Percentiles rank a stretch among this genome's conserved stretches.
phyloP scores from a whole-genome alignment of 2,329 filamentous ascomycete species.

The Akanthomyces uredinophilus region DNA sequence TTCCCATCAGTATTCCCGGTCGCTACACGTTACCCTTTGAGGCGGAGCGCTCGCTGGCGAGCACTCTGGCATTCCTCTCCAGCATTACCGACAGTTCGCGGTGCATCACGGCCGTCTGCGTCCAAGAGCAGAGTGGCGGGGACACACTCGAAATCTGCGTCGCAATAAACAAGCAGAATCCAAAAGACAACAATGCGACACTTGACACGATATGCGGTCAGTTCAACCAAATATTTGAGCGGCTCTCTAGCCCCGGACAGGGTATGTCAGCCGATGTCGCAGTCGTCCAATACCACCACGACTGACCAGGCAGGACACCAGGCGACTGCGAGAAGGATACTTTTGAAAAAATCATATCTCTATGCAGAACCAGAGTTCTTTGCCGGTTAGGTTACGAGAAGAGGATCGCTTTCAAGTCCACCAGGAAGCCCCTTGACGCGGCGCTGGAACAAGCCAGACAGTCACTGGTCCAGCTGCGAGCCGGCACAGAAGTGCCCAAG shows the following conservation, averaged over 20 bases:
- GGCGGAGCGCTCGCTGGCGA: background rate
- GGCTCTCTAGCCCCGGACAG: background rate
- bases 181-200: background rate
- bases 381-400: background rate
- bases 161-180: background rate
- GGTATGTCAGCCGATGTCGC: background rate
- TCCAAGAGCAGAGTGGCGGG: background rate
- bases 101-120: background rate
- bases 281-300: background rate
- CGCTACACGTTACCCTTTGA: background rate
- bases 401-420: background rate
- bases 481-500: background rate
- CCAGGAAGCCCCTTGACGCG: background rate
- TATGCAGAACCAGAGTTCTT: background rate
- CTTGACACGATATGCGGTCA: background rate
- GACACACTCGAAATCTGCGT: background rate
- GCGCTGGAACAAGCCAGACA: background rate
- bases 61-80: background rate
- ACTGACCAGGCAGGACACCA: background rate
- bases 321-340: background rate
- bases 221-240: background rate
- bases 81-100: background rate
- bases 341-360: background rate
- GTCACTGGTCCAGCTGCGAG: background rate
- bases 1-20: too few relatives aligned